These are phyloP conservation scores for Podospora didyma DNA, from an alignment of 495 filamentous ascomycete genomes.

Conservation along the genomic window DNA sequence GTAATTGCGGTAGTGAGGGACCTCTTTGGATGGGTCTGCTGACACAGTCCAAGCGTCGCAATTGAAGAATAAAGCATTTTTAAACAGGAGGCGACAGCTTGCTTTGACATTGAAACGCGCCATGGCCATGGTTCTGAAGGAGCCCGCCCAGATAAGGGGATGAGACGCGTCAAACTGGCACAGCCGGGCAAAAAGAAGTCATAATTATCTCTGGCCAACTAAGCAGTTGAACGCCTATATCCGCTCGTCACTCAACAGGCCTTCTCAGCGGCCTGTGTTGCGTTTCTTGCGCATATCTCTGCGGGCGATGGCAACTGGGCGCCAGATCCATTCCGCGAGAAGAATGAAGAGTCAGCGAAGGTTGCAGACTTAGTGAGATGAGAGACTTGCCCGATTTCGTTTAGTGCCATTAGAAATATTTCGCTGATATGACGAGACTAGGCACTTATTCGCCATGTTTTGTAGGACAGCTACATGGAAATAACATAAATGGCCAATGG, in stretches of 20 bases:
- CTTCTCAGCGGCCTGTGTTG: too few relatives aligned
- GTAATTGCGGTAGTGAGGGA: too few relatives aligned
- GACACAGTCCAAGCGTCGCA: not conserved
- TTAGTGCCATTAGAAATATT: too few relatives aligned
- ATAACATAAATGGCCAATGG: too few relatives aligned
- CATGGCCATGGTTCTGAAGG: not conserved
- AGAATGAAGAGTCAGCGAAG: not conserved
- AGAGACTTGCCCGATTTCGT: not conserved
- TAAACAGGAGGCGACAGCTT: not conserved
- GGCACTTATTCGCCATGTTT: too few relatives aligned
- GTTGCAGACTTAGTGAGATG: not conserved
- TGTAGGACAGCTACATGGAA: too few relatives aligned
- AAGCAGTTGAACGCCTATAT: too few relatives aligned
- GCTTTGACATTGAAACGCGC: not conserved
- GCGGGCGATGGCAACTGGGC: not conserved
- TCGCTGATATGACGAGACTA: too few relatives aligned
- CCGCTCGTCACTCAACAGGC: too few relatives aligned
- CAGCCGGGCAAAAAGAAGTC: not conserved
- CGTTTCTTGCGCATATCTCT: not conserved
- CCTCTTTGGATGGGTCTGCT: not conserved
- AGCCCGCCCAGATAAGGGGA: too few relatives aligned
- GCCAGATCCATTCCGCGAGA: constrained; percentile 1
- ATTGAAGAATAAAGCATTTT: not conserved
- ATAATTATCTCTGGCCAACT: too few relatives aligned
- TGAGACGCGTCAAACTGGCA: not conserved